Evolutionary conservation across 2,329 filamentous ascomycete genomes (phyloP), one percentile per base, ranked within the genome.

Genomic region (Sphaerostilbella broomeana): DNA sequence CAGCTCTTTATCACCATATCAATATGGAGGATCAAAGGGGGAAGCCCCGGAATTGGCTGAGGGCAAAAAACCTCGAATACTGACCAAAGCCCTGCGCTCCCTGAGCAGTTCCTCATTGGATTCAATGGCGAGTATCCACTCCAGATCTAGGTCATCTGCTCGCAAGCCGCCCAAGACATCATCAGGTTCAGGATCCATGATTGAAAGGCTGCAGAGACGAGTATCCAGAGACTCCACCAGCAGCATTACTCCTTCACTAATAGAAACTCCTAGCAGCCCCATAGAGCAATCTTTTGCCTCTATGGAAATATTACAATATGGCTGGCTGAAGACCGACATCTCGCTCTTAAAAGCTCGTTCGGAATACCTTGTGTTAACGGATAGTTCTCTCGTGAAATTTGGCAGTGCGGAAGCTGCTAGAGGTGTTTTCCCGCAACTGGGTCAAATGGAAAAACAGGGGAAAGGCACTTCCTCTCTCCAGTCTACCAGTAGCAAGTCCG

Each of bases 301-400:
- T 10, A 65, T 67, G 60, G 62, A 63, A 25, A 49, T 72, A 13
- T 46, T 70, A 27, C 66, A 66, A 32, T 64, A 64, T 35, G 69
- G 69, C 2, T 56, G 66, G 12, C 58, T 77, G 24, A 73, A 74
- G 50, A 56, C 66, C 1, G 70, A 75, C 41, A 56, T 67, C 4
- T 68, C 69, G 15, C 55, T 73, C 3, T 58, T 72, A 45, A 74
- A 72, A 43, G 58, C 66, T 2, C 69, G 68, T 24, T 59, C 65
- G 35, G 68, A 70, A 40, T 75, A 73, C 44, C 52, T 77, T 9
- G 72, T 76, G 19, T 56, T 75, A 17, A 73, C 74, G 3, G 58
- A 70, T 21, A 62, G 67, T 28, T 68, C 68, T 36, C 52, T 77
- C 29, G 53, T 75, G 49, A 72, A 72, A 46, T 71, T 75, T 48